phyloP scores from a whole-genome alignment of 345 rosid species.

The Salix koriyanagi region DNA sequence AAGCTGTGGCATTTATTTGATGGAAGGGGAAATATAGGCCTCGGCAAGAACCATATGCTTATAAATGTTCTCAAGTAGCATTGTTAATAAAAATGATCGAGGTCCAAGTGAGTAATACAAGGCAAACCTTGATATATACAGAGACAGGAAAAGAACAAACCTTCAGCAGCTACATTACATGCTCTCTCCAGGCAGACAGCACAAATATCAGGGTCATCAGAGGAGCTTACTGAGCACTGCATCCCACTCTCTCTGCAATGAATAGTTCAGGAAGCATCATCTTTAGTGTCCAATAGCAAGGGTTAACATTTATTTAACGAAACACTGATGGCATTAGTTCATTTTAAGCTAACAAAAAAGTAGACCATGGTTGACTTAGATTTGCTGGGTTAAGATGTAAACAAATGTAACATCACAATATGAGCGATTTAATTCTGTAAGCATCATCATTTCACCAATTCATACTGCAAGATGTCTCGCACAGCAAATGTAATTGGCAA shows the following conservation, averaged over 20 bases:
- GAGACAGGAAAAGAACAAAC: slow-evolving; percentile 32
- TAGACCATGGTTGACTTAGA: neutral
- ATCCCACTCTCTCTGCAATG: slow-evolving; percentile 70
- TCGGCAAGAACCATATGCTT: neutral
- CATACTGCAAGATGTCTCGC: neutral
- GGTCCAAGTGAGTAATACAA: neutral
- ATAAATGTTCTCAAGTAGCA: neutral
- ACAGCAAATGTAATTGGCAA: neutral
- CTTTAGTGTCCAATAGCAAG: neutral
- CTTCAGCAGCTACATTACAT: slow-evolving; percentile 93
- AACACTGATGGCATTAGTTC: neutral
- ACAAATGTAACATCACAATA: neutral
- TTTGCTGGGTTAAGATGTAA: neutral
- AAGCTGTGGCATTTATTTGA: neutral
- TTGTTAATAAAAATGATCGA: neutral
- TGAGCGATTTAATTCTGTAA: neutral
- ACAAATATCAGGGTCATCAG: slow-evolving; percentile 79
- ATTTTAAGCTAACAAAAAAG: neutral
- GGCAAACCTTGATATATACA: neutral
- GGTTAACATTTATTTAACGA: neutral
- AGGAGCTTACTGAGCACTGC: slow-evolving; percentile 50
- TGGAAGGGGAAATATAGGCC: neutral
- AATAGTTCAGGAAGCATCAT: neutral
- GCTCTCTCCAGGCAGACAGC: slow-evolving; percentile 93
- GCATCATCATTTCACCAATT: neutral